Evolutionary conservation across 176 grass and related monocot genomes (phyloP), one percentile per base, ranked within the genome.

Genomic region (Chrysopogon serrulatus): DNA sequence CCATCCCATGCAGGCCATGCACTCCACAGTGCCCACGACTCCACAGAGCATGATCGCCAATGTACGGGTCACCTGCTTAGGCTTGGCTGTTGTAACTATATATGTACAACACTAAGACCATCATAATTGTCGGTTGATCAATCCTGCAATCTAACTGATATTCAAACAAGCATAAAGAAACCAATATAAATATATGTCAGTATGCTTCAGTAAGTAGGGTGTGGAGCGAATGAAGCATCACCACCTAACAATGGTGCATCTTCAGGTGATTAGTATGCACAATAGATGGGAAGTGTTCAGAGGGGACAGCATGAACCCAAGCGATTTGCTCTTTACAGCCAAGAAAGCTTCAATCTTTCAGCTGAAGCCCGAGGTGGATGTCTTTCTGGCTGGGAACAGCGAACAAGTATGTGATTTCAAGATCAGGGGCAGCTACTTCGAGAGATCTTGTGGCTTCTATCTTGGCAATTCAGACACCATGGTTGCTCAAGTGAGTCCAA

Each of bases 381-480:
- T 97, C 19, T 97, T 94, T 76, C 68, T 94, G 59, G 81, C 94
- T 5, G 87, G 73, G 10, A 97, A 93, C 59, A 88, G 79, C 2
- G 31, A 28, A 3, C 54, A 89, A 21, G 71, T 17, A 17, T 86
- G 82, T 8, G 94, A 97, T 60, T 97, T 94, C 79, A 94, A 84
- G 91, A 85, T 97, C 68, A 97, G 84, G 74, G 94, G 91, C 1
- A 94, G 71, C 87, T 97, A 87, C 75, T 84, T 90, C 4, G 85
- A 92, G 23, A 79, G 85, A 11, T 88, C 89, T 0, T 84, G 82
- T 34, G 16, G 59, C 27, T 83, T 96, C 37, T 91, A 89, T 65
- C 80, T 85, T 13, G 87, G 94, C 4, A 60, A 89, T n/a, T 84
- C 87, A 0, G 57, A 85, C 42, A 88, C 12, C 76, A 86, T 88